These are phyloP conservation scores for Ensete ventricosum DNA, from an alignment of 176 grass and related monocot genomes.

Conservation along the genomic window DNA sequence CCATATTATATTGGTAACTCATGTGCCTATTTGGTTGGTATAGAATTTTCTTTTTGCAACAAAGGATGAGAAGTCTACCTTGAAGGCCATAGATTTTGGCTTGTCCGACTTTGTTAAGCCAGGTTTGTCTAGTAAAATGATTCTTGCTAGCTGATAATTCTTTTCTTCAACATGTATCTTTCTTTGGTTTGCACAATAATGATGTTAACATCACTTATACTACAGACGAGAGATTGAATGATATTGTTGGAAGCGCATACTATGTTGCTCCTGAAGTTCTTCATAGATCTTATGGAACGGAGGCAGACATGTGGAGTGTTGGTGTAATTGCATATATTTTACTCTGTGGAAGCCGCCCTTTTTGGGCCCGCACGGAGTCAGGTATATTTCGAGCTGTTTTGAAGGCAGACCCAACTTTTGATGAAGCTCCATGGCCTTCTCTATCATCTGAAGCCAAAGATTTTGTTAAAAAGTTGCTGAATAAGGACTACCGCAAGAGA, in stretches of 20 bases:
- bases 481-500: conserved; percentile 95
- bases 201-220: background rate
- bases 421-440: conserved; percentile 75
- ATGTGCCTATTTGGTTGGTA: conserved; percentile 18
- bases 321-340: conserved; percentile 93
- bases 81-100: conserved; percentile 51
- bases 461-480: conserved; percentile 66
- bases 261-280: conserved; percentile 95
- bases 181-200: conserved; percentile 3
- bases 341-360: conserved; percentile 82
- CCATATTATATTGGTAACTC: background rate
- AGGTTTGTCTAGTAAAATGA: conserved; percentile 19
- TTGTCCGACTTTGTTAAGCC: conserved; percentile 53
- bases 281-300: conserved; percentile 69
- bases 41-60: conserved; percentile 55
- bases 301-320: conserved; percentile 98
- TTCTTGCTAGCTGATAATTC: background rate
- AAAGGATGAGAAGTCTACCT: conserved; percentile 38
- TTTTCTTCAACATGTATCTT: conserved; percentile 11
- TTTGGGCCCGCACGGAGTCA: conserved; percentile 78
- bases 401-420: conserved; percentile 78
- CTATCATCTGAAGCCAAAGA: conserved; percentile 61
- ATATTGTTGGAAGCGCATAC: conserved; percentile 96
- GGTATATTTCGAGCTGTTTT: conserved; percentile 85
- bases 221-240: conserved; percentile 87